Evolutionary conservation across 345 rosid species (phyloP), one percentile per base, ranked within the genome.

Genomic region (Eucalyptus curtisii): DNA sequence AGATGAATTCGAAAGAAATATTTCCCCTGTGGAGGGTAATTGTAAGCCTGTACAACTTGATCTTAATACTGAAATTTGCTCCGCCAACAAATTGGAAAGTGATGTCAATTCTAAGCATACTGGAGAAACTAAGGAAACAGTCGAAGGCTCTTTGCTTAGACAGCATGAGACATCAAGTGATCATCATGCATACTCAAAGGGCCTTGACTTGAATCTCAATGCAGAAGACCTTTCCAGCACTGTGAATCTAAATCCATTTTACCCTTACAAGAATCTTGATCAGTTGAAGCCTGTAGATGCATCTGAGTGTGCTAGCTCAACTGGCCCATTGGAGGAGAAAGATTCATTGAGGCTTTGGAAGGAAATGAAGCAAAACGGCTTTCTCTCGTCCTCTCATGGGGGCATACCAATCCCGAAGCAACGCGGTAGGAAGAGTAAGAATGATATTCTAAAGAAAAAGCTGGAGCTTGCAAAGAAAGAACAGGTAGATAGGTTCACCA

Each of bases 301-400:
- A 90, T 96, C 97, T 45, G 97, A 97, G 90, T 94, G 98, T 89
- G 97, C 93, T 88, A 96, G 99, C 90, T 92, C 96, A 84, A 92
- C 89, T 88, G 94, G 90, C 82, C 91, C 95, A 61, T 71, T 87
- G 82, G 92, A 90, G 89, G 94, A 89, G 90, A 95, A 92, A 88
- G 98, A 97, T 91, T 86, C 99, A 3, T 89, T 97, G 90, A 94
- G 90, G 89, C 57, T 94, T 55, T 97, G 99, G 99, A 93, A 93
- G 91, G 96, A 93, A 90, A 96, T 98, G 99, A 98, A 97, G 91
- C 95, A 93, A 87, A 98, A 95, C 27, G 99, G 99, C 40, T 98
- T 95, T 89, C 93, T 98, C 10, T 97, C 99, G 30, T 92, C 93
- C 55, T 93, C 95, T 88, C 94, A 93, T 40, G 99, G 96, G 82